phyloP scores from a whole-genome alignment of 768 basidiomycete genomes.

The Mycena venus region DNA sequence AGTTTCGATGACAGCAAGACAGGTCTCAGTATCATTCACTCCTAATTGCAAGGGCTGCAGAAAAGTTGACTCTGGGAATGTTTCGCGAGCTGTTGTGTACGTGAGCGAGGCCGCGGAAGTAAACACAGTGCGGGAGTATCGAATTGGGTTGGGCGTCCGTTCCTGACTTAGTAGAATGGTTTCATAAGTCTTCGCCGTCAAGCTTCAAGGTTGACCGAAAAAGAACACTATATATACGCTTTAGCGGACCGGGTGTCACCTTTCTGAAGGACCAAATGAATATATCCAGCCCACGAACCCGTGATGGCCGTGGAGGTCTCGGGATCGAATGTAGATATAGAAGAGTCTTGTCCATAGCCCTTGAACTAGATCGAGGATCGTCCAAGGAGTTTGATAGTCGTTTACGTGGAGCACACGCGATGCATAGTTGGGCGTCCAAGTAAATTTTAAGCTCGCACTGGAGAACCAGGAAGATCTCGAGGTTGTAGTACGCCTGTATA shows the following conservation, averaged over 20 bases:
- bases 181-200: slow-evolving; percentile 24
- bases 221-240: not conserved
- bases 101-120: slow-evolving; percentile 28
- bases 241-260: not conserved
- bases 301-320: slow-evolving; percentile 3
- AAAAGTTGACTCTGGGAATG: not conserved
- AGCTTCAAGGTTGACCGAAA: slow-evolving; percentile 16
- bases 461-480: not conserved
- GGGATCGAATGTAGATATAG: not conserved
- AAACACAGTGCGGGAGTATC: slow-evolving; percentile 6
- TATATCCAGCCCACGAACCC: not conserved
- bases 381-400: not conserved
- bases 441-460: slow-evolving; percentile 26
- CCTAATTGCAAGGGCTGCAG: not conserved
- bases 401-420: slow-evolving; percentile 10
- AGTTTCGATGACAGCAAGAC: slow-evolving; percentile 5
- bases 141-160: slow-evolving; percentile 10
- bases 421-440: not conserved
- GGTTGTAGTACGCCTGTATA: not conserved
- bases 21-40: not conserved
- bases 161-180: slow-evolving; percentile 25
- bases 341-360: not conserved
- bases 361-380: slow-evolving; percentile 5
- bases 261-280: not conserved
- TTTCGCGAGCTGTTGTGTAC: slow-evolving; percentile 10